A percentile compares a stretch with the other conserved stretches of the same genome.
Conservation (phyloP, 2,329 filamentous ascomycete genomes). For the Rugonectria rugulosa region DNA sequence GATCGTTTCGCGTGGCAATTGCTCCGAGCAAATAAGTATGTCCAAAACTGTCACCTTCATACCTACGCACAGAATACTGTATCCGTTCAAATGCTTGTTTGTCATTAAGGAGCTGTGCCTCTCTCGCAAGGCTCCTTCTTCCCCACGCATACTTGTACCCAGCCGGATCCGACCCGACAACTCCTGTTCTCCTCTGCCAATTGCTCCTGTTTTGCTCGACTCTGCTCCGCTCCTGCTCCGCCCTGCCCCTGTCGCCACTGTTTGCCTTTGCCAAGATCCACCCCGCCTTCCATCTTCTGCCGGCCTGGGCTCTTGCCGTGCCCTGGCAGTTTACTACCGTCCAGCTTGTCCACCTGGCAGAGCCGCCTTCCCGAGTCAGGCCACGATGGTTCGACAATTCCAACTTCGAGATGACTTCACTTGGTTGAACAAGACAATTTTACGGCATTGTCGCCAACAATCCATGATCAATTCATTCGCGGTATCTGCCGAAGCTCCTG, state of each 20-base stretch:
- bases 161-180: too few relatives aligned
- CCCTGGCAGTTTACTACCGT: neutral
- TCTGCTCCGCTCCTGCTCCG: neutral
- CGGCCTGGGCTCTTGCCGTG: slow-evolving; percentile 1
- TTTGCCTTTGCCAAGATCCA: slow-evolving; percentile 7
- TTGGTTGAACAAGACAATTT: neutral
- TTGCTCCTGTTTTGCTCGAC: neutral
- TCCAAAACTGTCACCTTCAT: too few relatives aligned
- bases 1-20: too few relatives aligned
- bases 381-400: slow-evolving; percentile 36
- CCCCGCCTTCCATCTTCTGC: slow-evolving; percentile 22
- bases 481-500: too few relatives aligned
- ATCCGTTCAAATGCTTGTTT: too few relatives aligned
- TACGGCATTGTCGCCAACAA: neutral
- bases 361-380: slow-evolving; percentile 30
- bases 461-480: too few relatives aligned
- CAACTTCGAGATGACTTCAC: slow-evolving; percentile 10
- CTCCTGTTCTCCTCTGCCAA: neutral
- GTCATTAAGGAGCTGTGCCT: too few relatives aligned
- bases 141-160: too few relatives aligned
- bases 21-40: too few relatives aligned
- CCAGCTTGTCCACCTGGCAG: slow-evolving; percentile 6
- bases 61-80: too few relatives aligned
- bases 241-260: neutral
- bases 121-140: too few relatives aligned